Evolutionary conservation across 345 rosid species (phyloP).

Genomic region (Boechera retrofracta): DNA sequence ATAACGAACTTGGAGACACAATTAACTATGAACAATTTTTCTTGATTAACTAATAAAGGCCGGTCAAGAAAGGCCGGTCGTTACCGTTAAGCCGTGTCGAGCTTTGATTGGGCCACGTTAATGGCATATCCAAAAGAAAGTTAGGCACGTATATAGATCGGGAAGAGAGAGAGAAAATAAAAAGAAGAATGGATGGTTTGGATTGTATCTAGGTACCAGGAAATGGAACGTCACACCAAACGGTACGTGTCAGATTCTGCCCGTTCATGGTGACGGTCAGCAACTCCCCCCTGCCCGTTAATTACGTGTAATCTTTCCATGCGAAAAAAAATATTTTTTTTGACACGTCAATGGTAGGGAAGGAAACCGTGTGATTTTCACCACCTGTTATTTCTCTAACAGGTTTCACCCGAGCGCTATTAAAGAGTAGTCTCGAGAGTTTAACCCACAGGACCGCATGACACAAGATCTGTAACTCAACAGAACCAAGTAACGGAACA

Average conservation of each 20-base stretch:
- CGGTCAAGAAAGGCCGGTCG: conserved; percentile 57
- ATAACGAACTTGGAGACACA: too few species aligned
- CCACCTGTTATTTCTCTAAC: too few species aligned
- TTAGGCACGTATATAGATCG: conserved; percentile 49
- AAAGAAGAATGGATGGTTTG: background rate
- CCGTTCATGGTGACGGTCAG: conserved; percentile 75
- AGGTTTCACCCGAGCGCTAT: too few species aligned
- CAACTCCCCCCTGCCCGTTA: background rate
- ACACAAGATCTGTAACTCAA: too few species aligned
- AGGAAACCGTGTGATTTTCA: too few species aligned
- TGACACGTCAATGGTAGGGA: too few species aligned
- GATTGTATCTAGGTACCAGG: background rate
- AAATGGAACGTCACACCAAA: conserved; percentile 67
- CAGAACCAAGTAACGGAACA: too few species aligned
- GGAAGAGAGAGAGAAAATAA: background rate
- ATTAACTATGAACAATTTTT: too few species aligned
- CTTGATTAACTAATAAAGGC: too few species aligned
- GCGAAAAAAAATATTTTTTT: too few species aligned
- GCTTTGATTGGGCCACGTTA: conserved; percentile 61
- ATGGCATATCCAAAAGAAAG: conserved; percentile 1
- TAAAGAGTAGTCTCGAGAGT: too few species aligned
- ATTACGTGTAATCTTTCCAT: conserved; percentile 32
- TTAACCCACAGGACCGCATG: too few species aligned
- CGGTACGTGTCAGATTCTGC: conserved; percentile 76
- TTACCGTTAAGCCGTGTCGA: conserved; percentile 46